Base-by-base conservation (phyloP, 2,329 filamentous ascomycete species). In the Aspergillus phoenicis region DNA sequence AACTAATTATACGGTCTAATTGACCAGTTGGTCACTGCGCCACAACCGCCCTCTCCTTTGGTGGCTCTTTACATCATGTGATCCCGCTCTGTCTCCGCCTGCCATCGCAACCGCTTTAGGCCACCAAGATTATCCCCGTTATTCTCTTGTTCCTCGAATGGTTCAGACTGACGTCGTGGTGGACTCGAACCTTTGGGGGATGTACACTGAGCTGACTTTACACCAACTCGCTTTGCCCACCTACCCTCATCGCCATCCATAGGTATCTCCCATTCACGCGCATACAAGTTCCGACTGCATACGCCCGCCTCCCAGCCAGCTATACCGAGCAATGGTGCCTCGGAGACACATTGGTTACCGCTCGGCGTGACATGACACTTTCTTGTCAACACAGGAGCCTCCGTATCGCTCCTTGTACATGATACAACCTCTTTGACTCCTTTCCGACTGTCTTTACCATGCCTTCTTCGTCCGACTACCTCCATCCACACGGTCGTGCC, bases 401-500 rank as follows among this genome's bases (percentile, higher is more conserved):
- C 60, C 57, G 43, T 36, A 61, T 62, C 64, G 62, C 65, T 70
- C 64, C 56, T 60, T 57, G 52, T 57, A 65, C 58, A 57, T 65
- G 52, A 52, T 48, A 36, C 38, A 39, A 58, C 52, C 56, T 30
- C 28, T 53, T 47, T 52, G 26, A 57, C 53, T 26, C 20, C 7
- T 24, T 58, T 28, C 41, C 51, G 52, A 36, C 30, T 17, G 48
- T 41, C 11, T 52, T 43, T 48, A 71, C 22, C 51, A 79, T 79
- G 77, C 71, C 74, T 63, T 71, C 72, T 36, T 73, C 74, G 20
- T 67, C 71, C 60, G 74, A 77, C 24, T 78, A 78, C 59, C 60
- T 72, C 52, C 74, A 74, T 43, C 68, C 74, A 48, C 65, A 70
- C 55, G 70, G 71, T 45, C 68, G 70, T 24, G 59, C 70, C 54